These are phyloP conservation scores for Tuber brumale DNA, from an alignment of 495 filamentous ascomycete species.

Conservation along the genomic window DNA sequence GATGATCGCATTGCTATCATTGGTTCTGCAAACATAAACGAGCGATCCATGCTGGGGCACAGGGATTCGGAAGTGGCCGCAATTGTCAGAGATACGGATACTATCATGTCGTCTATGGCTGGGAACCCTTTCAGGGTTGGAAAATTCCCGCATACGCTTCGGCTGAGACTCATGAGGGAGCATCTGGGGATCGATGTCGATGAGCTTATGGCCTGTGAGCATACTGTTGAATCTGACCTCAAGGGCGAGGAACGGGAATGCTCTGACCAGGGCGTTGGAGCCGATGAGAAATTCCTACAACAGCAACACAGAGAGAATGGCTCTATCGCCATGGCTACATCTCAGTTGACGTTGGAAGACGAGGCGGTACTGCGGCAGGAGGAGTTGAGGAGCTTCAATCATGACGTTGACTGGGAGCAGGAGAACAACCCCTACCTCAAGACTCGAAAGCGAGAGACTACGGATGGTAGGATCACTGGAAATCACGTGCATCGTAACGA, in stretches of 20 bases:
- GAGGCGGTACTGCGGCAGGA: constrained; percentile 58
- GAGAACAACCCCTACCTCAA: constrained; percentile 57
- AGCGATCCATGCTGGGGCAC: constrained; percentile 87
- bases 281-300: constrained; percentile 24
- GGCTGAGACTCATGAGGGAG: constrained; percentile 92
- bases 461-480: constrained; percentile 58
- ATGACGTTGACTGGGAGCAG: constrained; percentile 69
- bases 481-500: constrained; percentile 65
- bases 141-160: constrained; percentile 84
- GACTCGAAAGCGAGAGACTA: constrained; percentile 54
- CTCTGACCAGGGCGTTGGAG: constrained; percentile 15
- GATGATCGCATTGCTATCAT: constrained; percentile 93
- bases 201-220: constrained; percentile 60
- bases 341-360: constrained; percentile 55
- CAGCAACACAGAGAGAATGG: constrained; percentile 47
- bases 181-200: constrained; percentile 94
- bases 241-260: constrained; percentile 55
- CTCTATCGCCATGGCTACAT: constrained; percentile 19
- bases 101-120: constrained; percentile 88
- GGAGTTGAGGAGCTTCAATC: constrained; percentile 69
- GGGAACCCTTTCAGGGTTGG: constrained; percentile 83
- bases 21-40: constrained; percentile 98
- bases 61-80: constrained; percentile 90
- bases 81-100: constrained; percentile 86
- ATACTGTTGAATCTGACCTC: neutral